phyloP scores from a whole-genome alignment of 345 rosid genomes.

The Salix suchowensis region DNA sequence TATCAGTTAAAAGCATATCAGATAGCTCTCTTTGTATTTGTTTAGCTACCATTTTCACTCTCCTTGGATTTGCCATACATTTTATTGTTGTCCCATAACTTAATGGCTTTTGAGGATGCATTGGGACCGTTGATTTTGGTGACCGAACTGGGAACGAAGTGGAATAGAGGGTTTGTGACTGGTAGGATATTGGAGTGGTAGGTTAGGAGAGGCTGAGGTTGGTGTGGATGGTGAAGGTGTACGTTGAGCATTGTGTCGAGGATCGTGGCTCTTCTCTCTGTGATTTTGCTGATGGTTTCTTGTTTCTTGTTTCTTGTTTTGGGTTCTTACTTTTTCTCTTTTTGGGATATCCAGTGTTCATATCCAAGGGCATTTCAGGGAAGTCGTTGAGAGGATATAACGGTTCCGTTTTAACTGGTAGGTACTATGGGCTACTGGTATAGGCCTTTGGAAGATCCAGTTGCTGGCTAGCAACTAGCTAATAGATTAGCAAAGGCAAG shows the following conservation, averaged over 20 bases:
- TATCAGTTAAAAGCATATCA: constrained; percentile 82
- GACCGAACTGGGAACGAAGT: constrained; percentile 19
- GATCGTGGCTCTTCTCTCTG: neutral
- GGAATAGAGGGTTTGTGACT: constrained; percentile 22
- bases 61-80: constrained; percentile 90
- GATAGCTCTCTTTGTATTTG: constrained; percentile 88
- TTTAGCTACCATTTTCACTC: constrained; percentile 88
- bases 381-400: neutral
- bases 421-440: no score
- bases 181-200: constrained; percentile 9
- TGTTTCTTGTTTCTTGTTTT: neutral
- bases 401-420: no score
- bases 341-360: neutral
- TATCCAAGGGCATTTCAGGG: neutral
- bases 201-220: constrained; percentile 19
- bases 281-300: neutral
- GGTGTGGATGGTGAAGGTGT: constrained; percentile 23
- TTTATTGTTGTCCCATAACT: constrained; percentile 26
- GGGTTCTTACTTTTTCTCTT: neutral
- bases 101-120: constrained; percentile 23
- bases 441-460: no score
- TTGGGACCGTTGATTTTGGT: constrained; percentile 24
- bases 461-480: no score
- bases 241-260: constrained; percentile 32
- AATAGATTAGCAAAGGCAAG: no score